Evolutionary conservation across 352 stramenopile species (phyloP), one percentile per base, ranked within the genome.

Genomic region (Pythium scleroteichum): DNA sequence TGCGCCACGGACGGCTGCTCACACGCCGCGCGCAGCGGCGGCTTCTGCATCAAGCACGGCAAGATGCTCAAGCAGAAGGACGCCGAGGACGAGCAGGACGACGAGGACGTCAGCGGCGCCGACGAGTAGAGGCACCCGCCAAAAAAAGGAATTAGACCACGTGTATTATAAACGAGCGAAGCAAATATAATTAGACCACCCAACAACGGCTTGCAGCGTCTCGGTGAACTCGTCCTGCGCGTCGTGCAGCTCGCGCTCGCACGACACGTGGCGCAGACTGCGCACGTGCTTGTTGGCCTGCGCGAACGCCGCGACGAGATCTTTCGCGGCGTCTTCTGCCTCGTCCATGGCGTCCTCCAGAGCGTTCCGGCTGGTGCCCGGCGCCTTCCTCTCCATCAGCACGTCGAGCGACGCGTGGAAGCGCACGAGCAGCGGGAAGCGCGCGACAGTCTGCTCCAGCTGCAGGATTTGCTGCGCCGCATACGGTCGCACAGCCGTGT

Each of bases 31-130:
- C 83, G 83, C n/a, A 88, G 76, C 27, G 80, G 83, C 12, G 85
- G 85, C 63, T 92, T 79, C 47, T 94, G 85, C 63, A 94, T 93
- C 61, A 90, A 90, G 42, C 85, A 94, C 60, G 81, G 83, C 69
- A 92, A 92, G 66, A 73, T 85, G 41, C 69, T 78, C 55, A 75
- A 82, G 47, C 22, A 48, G 22, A 22, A 40, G 19, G 19, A 22
- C 24, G 40, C 49, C n/a, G 40, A 29, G 23, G 32, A 50, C 23
- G 56, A 52, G 16, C 29, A 52, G 22, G 44, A 52, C 19, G 24
- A 52, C 26, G 48, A 27, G 20, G 41, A 59, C 27, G 29, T 46
- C 17, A 48, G 27, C 35, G 33, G 29, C 10, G 39, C 16, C 44
- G 60, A 62, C 20, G 46, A 68, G 16, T 55, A 54, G 44, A 33